Base-by-base conservation (phyloP, 2,329 filamentous ascomycete genomes). In the Tympanopsis confertula region DNA sequence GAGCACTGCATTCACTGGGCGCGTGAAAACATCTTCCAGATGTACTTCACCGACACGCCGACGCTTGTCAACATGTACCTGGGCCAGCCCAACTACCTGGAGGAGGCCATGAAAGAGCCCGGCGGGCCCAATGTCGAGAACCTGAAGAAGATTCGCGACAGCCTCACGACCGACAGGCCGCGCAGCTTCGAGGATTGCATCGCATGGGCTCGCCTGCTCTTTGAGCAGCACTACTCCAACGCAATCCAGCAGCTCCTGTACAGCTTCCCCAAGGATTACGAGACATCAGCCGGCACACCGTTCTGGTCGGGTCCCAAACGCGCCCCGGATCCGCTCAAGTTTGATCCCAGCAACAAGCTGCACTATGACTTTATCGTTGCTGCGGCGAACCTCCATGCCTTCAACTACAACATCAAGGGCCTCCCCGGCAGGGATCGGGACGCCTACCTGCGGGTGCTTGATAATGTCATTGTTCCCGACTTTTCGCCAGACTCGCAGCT, bases 231-330 rank as follows among this genome's bases (percentile, higher is more conserved):
- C 61, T 98, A 91, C 63, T 87, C 91, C 65, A 94, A 98, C 56
- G 85, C 86, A 37, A 94, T 98, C 43, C 84, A 91, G 55, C 91
- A 98, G 59, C 69, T 98, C 38, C 68, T 98, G 24, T 93, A 84
- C 69, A 96, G 94, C 65, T 98, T 98, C 66, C 91, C 91, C 43
- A 94, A 93, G 62, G 89, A 96, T 55, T 83, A 87, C 0, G 78
- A 73, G 39, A 94, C 91, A 1, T 93, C 87, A 2, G 82, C 75
- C 26, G 91, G 91, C 20, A 84, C 88, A 44, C 83, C 78, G 1
- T 98, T 98, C 71, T 98, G 91, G 91, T 96, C 91, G 19, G 89
- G 91, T 10, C 91, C 91, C 36, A 98, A 98, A 75, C 86, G 91
- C 52, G 91, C 91, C 12, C 91, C 91, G 4, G 86, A 93, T 44